Evolutionary conservation across 345 rosid genomes (phyloP).

Genomic region (Citrus cavaleriei): DNA sequence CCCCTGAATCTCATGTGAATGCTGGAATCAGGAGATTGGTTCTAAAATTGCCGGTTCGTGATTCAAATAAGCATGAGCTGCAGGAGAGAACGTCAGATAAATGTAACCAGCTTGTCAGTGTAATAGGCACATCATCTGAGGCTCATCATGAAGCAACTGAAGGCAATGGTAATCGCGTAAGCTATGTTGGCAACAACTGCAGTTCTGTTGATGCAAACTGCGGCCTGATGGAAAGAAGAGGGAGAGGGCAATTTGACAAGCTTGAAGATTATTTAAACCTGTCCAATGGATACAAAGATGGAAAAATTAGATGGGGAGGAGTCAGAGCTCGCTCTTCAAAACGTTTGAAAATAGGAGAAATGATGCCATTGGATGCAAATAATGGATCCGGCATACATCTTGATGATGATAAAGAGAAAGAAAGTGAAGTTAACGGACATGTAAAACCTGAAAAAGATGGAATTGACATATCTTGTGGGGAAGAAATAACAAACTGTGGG

Average conservation of each 20-base stretch:
- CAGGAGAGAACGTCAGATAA: slow-evolving; percentile 25
- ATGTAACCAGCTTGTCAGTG: slow-evolving; percentile 16
- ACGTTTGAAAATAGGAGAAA: slow-evolving; percentile 59
- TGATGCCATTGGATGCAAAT: slow-evolving; percentile 28
- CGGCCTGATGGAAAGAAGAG: slow-evolving; percentile 17
- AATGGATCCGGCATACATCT: slow-evolving; percentile 20
- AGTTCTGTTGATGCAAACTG: slow-evolving; percentile 21
- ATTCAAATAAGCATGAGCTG: slow-evolving; percentile 43
- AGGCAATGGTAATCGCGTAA: slow-evolving; percentile 26
- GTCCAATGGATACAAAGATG: slow-evolving; percentile 40
- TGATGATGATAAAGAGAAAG: slow-evolving; percentile 27
- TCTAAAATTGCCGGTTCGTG: slow-evolving; percentile 64
- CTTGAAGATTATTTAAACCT: slow-evolving; percentile 34
- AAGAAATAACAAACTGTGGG: slow-evolving; percentile 14
- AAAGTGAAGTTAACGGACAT: slow-evolving; percentile 28
- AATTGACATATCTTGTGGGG: slow-evolving; percentile 16
- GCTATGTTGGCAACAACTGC: slow-evolving; percentile 24
- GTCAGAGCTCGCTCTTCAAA: slow-evolving; percentile 74
- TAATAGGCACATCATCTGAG: slow-evolving; percentile 47
- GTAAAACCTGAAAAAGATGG: slow-evolving; percentile 29
- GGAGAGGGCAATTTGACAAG: slow-evolving; percentile 21
- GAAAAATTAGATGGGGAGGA: slow-evolving; percentile 82
- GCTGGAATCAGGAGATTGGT: slow-evolving; percentile 66
- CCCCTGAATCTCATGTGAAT: slow-evolving; percentile 39
- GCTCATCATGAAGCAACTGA: slow-evolving; percentile 24